These are phyloP conservation scores for Lasiosphaeria miniovina DNA, from an alignment of 495 filamentous ascomycete species.

Conservation along the genomic window DNA sequence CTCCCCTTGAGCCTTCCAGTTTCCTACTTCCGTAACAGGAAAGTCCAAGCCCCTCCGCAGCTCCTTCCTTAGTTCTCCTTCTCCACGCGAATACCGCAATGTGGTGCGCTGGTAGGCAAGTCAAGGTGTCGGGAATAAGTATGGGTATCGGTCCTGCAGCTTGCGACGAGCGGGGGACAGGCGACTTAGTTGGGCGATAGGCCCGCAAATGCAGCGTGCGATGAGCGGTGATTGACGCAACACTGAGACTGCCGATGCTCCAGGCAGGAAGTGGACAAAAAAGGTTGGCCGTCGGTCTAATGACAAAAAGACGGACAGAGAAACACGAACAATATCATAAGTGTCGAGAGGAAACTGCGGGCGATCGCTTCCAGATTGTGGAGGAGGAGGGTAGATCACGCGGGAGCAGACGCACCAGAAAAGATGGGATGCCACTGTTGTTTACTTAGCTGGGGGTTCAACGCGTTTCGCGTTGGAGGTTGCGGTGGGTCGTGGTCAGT, in stretches of 20 bases:
- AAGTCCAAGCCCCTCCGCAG: neutral
- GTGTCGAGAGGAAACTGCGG: slow-evolving; percentile 4
- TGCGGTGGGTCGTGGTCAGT: slow-evolving; percentile 12
- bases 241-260: slow-evolving; percentile 7
- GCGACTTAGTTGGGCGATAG: slow-evolving; percentile 3
- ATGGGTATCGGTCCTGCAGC: slow-evolving; percentile 11
- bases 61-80: slow-evolving; percentile 16
- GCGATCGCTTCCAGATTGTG: slow-evolving; percentile 16
- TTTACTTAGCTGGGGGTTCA: slow-evolving; percentile 20
- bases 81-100: slow-evolving; percentile 13
- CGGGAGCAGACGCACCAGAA: slow-evolving; percentile 16
- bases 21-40: neutral
- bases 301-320: neutral
- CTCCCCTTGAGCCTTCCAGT: neutral
- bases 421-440: slow-evolving; percentile 21
- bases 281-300: neutral
- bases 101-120: neutral
- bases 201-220: slow-evolving; percentile 11
- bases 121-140: slow-evolving; percentile 6
- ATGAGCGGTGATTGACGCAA: slow-evolving; percentile 28
- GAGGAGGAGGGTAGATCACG: slow-evolving; percentile 16
- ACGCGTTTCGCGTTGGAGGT: slow-evolving; percentile 24
- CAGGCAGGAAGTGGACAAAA: slow-evolving; percentile 4
- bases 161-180: slow-evolving; percentile 18
- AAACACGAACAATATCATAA: neutral